Evolutionary conservation across 495 filamentous ascomycete species (phyloP), one percentile per base, ranked within the genome.

Genomic region (Aspergillus avenaceus): DNA sequence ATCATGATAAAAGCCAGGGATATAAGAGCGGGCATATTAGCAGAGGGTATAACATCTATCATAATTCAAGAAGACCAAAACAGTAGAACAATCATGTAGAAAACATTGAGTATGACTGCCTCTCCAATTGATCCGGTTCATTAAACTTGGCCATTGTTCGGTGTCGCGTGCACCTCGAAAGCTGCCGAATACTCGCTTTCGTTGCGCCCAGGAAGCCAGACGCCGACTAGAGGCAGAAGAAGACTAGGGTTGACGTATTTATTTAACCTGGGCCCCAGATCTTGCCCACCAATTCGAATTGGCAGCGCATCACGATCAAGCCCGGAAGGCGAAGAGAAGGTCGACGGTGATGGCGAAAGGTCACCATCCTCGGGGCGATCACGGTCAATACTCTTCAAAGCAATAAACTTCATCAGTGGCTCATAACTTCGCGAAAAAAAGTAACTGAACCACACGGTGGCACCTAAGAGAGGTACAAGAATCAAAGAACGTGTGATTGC

Each of bases 351-450:
- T 3, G 70, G 63, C 0, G 73, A 72, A 22, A 67, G 40, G 27
- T 74, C 67, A 12, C 64, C 67, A 11, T 56, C 60, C 28, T 55
- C 60, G 3, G 64, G 56, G n/a, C 62, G 51, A 14, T 83, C 79
- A 4, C 80, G 72, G 54, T 83, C 76, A 47, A 97, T 89, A 58
- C 88, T 95, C 56, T 87, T 78, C 25, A 99, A 71, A 24, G 95
- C 90, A 62, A 97, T 97, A 63, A 91, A 97, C 52, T 84, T 85
- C 68, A 88, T 95, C 44, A 97, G 66, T 0, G 91, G 91, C 53
- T 87, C 85, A 54, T 90, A 97, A 8, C 83, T 85, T 21, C 76
- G 72, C 7, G 76, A 69, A 58, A 86, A 97, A 50, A 82, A 82
- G 62, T 86, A 87, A 29, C 78, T 85, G 59, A 91, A 91, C 88